phyloP scores from a whole-genome alignment of 2,329 filamentous ascomycete species.

The Nectriaceae sp. region DNA sequence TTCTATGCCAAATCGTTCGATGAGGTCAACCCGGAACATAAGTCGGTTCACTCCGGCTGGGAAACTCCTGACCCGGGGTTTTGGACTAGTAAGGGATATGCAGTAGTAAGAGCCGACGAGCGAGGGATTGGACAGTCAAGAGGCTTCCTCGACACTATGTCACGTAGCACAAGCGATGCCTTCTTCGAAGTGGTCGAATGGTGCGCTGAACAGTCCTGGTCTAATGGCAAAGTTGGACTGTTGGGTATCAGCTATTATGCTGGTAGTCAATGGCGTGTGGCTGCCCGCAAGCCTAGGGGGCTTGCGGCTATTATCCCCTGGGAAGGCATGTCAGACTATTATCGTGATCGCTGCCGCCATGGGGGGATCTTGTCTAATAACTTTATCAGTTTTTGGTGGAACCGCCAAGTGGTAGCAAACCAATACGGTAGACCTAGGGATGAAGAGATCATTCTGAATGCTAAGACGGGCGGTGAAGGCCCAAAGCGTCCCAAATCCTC shows the following conservation, averaged over 20 bases:
- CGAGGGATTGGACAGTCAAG: constrained; percentile 49
- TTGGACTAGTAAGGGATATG: constrained; percentile 58
- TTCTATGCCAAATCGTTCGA: constrained; percentile 34
- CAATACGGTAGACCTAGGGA: constrained; percentile 63
- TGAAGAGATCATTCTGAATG: constrained; percentile 52
- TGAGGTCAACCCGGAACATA: constrained; percentile 56
- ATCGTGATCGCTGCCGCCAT: constrained; percentile 59
- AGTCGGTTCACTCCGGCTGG: constrained; percentile 57
- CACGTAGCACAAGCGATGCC: constrained; percentile 46
- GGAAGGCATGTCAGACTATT: constrained; percentile 58
- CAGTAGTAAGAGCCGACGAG: constrained; percentile 55
- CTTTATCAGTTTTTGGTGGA: constrained; percentile 48
- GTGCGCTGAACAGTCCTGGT: constrained; percentile 47
- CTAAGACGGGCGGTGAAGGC: neutral
- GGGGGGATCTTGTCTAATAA: constrained; percentile 61
- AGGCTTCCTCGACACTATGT: constrained; percentile 51
- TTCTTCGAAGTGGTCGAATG: constrained; percentile 54
- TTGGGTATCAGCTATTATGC: constrained; percentile 51
- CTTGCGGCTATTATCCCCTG: constrained; percentile 48
- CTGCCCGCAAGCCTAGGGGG: constrained; percentile 47
- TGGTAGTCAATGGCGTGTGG: constrained; percentile 51
- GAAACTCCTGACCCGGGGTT: constrained; percentile 59
- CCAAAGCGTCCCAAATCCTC: neutral
- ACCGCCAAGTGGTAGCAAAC: constrained; percentile 44
- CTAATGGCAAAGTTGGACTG: constrained; percentile 49